Conservation (phyloP, 2,329 filamentous ascomycete genomes). For the Sphaerulina musiva region DNA sequence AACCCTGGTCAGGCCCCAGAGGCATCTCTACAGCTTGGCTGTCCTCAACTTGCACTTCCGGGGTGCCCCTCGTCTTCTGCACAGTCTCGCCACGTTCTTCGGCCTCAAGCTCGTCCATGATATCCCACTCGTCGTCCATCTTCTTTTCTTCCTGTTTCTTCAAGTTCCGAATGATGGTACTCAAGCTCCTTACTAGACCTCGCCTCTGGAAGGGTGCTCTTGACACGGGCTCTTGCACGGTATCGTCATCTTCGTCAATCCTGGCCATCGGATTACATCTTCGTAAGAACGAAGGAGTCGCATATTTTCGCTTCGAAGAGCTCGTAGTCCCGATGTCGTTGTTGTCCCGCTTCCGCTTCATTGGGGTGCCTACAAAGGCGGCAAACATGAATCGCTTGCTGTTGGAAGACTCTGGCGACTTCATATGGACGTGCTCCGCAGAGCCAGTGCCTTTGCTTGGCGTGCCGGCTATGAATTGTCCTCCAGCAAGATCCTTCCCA, state of each 20-base stretch:
- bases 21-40: slow-evolving; percentile 41
- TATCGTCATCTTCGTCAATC: slow-evolving; percentile 52
- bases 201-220: slow-evolving; percentile 39
- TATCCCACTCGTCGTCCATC: slow-evolving; percentile 67
- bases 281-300: slow-evolving; percentile 65
- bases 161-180: slow-evolving; percentile 65
- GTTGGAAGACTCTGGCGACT: slow-evolving; percentile 49
- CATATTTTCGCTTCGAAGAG: slow-evolving; percentile 41
- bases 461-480: slow-evolving; percentile 35
- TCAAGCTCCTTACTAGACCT: slow-evolving; percentile 59
- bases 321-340: slow-evolving; percentile 30
- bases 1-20: slow-evolving; percentile 40
- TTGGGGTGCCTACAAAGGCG: slow-evolving; percentile 57
- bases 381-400: slow-evolving; percentile 55
- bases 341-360: slow-evolving; percentile 44
- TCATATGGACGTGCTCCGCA: slow-evolving; percentile 19
- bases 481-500: slow-evolving; percentile 2
- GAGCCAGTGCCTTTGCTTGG: slow-evolving; percentile 32
- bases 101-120: slow-evolving; percentile 63
- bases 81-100: slow-evolving; percentile 25
- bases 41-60: slow-evolving; percentile 38
- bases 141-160: slow-evolving; percentile 63
- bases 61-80: slow-evolving; percentile 20
- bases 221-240: slow-evolving; percentile 8
- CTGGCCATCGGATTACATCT: slow-evolving; percentile 44